Evolutionary conservation across 257 asterid species (phyloP).

Genomic region (Ajuga chamaepitys): DNA sequence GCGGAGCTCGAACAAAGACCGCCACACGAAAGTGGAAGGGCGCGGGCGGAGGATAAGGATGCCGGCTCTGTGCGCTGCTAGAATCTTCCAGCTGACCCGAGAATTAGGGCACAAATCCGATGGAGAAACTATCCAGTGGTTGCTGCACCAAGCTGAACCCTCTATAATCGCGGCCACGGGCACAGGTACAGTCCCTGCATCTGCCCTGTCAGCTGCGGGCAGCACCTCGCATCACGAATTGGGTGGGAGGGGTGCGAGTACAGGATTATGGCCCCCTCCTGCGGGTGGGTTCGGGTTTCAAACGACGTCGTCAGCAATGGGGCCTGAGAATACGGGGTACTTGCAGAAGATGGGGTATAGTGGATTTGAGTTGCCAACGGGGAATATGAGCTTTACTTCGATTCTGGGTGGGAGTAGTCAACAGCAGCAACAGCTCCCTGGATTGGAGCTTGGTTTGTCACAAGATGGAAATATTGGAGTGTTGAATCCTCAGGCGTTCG

Average conservation of each 20-base stretch:
- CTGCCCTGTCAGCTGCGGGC: conserved; percentile 51
- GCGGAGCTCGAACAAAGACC: conserved; percentile 59
- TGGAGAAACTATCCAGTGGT: conserved; percentile 78
- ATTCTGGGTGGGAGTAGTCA: conserved; percentile 40
- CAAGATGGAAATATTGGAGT: conserved; percentile 62
- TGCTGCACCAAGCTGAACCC: conserved; percentile 64
- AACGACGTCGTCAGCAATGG: conserved; percentile 38
- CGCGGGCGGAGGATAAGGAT: conserved; percentile 72
- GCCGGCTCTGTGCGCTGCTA: conserved; percentile 79
- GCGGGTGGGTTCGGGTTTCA: conserved; percentile 36
- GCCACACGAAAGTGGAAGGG: conserved; percentile 77
- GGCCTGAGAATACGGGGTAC: conserved; percentile 34
- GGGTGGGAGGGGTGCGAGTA: conserved; percentile 24
- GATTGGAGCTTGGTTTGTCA: conserved; percentile 65
- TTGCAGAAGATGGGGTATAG: conserved; percentile 44
- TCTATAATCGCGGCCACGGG: conserved; percentile 77
- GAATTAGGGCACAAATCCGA: conserved; percentile 82
- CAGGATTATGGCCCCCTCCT: conserved; percentile 47
- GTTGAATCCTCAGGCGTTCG: conserved; percentile 37
- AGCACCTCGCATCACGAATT: conserved; percentile 42
- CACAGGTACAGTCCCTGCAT: conserved; percentile 66
- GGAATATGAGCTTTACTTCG: conserved; percentile 51
- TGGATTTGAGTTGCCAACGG: conserved; percentile 49
- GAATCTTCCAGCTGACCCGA: conserved; percentile 65
- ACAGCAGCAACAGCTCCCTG: conserved; percentile 53